Conservation (phyloP, 2,329 filamentous ascomycete genomes). For the Fusarium staphyleae region DNA sequence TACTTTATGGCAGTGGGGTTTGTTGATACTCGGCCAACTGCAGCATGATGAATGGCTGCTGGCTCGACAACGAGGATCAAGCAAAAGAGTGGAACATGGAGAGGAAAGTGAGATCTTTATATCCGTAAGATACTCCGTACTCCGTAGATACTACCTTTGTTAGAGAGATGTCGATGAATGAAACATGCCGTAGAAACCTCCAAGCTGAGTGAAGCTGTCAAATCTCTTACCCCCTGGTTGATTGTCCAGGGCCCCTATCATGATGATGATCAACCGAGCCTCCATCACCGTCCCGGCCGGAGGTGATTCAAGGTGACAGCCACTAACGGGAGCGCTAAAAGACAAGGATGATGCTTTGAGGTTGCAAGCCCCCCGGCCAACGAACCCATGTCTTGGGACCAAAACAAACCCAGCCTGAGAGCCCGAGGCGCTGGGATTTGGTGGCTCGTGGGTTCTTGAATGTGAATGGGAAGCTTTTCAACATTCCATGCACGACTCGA, state of each 20-base stretch:
- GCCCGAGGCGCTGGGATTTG: constrained; percentile 6
- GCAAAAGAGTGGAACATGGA: neutral
- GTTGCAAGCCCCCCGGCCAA: constrained; percentile 31
- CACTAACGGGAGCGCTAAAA: constrained; percentile 31
- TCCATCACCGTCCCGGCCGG: constrained; percentile 34
- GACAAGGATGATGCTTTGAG: constrained; percentile 24
- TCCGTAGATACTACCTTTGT: neutral
- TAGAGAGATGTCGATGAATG: neutral
- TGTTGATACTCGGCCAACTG: constrained; percentile 23
- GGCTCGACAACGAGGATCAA: constrained; percentile 27
- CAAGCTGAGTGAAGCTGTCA: neutral
- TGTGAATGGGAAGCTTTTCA: constrained; percentile 13
- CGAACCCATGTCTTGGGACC: constrained; percentile 29
- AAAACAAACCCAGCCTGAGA: constrained; percentile 31
- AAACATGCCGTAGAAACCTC: neutral
- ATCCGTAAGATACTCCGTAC: neutral
- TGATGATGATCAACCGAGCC: constrained; percentile 27
- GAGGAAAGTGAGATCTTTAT: neutral
- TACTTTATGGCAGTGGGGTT: constrained; percentile 2
- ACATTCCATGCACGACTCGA: constrained; percentile 30
- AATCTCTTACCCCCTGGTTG: neutral
- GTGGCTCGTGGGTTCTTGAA: neutral
- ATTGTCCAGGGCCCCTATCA: neutral
- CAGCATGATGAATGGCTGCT: constrained; percentile 19
- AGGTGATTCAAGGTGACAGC: constrained; percentile 32